phyloP scores from a whole-genome alignment of 1,139 yeast genomes.

The Taphrina sp. region DNA sequence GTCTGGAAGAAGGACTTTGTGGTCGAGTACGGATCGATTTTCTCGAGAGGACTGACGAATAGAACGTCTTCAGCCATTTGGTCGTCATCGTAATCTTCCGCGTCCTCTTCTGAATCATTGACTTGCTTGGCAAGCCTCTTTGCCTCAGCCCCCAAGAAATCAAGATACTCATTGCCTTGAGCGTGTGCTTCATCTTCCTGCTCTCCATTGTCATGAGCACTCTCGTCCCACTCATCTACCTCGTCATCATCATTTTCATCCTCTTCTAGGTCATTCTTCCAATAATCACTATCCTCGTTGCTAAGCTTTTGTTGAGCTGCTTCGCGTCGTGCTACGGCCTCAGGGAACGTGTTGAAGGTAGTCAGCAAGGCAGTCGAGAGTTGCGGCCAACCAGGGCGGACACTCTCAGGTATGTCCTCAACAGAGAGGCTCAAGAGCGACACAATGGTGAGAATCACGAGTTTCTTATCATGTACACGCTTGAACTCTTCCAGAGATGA shows the following conservation, averaged over 20 bases:
- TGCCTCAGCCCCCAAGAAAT: slow-evolving; percentile 42
- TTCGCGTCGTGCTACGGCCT: slow-evolving; percentile 54
- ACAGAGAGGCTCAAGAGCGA: slow-evolving; percentile 49
- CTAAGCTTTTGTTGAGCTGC: slow-evolving; percentile 57
- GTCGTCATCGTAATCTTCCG: slow-evolving; percentile 53
- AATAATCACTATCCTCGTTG: slow-evolving; percentile 52
- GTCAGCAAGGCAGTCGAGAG: slow-evolving; percentile 53
- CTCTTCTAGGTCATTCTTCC: slow-evolving; percentile 43
- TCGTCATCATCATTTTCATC: slow-evolving; percentile 47
- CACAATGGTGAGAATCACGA: slow-evolving; percentile 67
- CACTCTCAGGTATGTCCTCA: slow-evolving; percentile 45
- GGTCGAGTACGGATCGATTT: slow-evolving; percentile 59
- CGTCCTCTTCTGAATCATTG: slow-evolving; percentile 37
- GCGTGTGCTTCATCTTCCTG: slow-evolving; percentile 47
- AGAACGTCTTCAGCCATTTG: slow-evolving; percentile 76
- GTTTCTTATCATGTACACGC: slow-evolving; percentile 80
- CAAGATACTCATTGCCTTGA: slow-evolving; percentile 44
- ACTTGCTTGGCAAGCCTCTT: slow-evolving; percentile 37
- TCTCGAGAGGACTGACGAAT: slow-evolving; percentile 73
- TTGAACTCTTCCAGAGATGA: slow-evolving; percentile 55
- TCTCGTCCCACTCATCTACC: slow-evolving; percentile 53
- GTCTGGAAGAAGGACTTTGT: slow-evolving; percentile 51
- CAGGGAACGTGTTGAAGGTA: slow-evolving; percentile 62
- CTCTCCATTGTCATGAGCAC: slow-evolving; percentile 48
- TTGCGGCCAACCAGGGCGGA: slow-evolving; percentile 44